Percentiles rank a stretch among this genome's conserved stretches.
Conservation (phyloP, 306 rosid genomes). For the Citrullus amarus region DNA sequence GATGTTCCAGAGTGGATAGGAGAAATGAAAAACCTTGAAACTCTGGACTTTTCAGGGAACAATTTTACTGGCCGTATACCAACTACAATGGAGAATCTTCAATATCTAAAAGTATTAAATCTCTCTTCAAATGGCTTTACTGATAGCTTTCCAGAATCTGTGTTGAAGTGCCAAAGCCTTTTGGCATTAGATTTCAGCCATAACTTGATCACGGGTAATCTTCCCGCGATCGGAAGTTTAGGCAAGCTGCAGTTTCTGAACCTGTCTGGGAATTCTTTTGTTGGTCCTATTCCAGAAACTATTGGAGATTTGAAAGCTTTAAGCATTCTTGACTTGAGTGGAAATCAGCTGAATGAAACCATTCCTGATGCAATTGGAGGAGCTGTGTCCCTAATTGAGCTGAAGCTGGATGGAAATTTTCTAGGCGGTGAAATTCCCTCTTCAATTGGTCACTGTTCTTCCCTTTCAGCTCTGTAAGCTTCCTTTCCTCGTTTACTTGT, state of each 20-base stretch:
- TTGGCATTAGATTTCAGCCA: constrained; percentile 54
- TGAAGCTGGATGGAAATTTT: constrained; percentile 51
- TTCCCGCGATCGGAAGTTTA: constrained; percentile 25
- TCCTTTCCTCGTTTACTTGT: constrained; percentile 10
- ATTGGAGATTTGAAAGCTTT: constrained; percentile 47
- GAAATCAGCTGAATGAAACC: constrained; percentile 52
- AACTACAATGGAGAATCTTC: constrained; percentile 34
- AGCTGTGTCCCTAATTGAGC: constrained; percentile 47
- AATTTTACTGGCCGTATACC: constrained; percentile 45
- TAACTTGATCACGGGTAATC: constrained; percentile 34
- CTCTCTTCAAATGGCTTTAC: constrained; percentile 53
- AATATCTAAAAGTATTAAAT: constrained; percentile 33
- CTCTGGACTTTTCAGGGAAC: constrained; percentile 56
- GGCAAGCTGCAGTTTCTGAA: constrained; percentile 51
- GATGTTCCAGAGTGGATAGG: constrained; percentile 64
- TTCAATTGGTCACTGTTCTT: constrained; percentile 57
- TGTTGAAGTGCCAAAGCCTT: constrained; percentile 49
- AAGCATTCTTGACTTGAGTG: constrained; percentile 55
- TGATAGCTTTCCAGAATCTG: constrained; percentile 60
- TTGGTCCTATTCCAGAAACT: constrained; percentile 48
- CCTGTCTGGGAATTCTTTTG: constrained; percentile 50
- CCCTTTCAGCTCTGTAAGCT: constrained; percentile 62
- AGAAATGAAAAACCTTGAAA: constrained; percentile 38
- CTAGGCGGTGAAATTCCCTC: constrained; percentile 54
- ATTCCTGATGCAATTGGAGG: constrained; percentile 69